Conservation (phyloP, 352 stramenopile species). For the Globisporangium nodosum region DNA sequence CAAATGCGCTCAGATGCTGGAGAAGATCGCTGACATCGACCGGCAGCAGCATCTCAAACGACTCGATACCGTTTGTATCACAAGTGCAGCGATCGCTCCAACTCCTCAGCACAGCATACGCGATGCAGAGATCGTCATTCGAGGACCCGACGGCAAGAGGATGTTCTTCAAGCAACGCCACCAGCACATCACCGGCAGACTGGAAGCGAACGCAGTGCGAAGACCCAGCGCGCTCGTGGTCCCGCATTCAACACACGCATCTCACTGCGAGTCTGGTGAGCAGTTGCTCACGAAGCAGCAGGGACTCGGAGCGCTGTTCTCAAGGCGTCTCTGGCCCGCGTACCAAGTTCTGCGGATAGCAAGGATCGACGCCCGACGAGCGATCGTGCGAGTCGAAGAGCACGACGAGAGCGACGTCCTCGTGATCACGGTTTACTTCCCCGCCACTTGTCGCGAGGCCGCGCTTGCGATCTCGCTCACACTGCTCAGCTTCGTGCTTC, state of each 20-base stretch:
- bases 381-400: conserved; percentile 21
- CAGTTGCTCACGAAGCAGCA: background rate
- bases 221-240: background rate
- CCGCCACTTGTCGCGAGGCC: conserved; percentile 2
- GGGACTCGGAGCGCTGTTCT: conserved; percentile 5
- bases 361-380: conserved; percentile 8
- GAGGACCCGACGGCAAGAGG: conserved; percentile 26
- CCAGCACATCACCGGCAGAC: background rate
- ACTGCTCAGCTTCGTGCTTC: conserved; percentile 17
- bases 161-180: conserved; percentile 32
- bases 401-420: conserved; percentile 16
- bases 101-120: conserved; percentile 5
- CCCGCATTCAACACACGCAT: background rate
- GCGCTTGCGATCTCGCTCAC: conserved; percentile 13
- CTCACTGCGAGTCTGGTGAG: background rate
- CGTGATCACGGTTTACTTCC: conserved; percentile 19
- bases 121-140: conserved; percentile 30
- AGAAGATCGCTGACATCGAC: conserved; percentile 10
- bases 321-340: conserved; percentile 12
- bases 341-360: conserved; percentile 13
- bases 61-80: too few species aligned
- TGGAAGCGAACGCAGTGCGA: background rate
- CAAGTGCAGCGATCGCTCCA: background rate
- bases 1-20: conserved; percentile 11
- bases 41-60: too few species aligned